Conservation (phyloP, 2,329 filamentous ascomycete species). For the Aaosphaeria pasadenensis region DNA sequence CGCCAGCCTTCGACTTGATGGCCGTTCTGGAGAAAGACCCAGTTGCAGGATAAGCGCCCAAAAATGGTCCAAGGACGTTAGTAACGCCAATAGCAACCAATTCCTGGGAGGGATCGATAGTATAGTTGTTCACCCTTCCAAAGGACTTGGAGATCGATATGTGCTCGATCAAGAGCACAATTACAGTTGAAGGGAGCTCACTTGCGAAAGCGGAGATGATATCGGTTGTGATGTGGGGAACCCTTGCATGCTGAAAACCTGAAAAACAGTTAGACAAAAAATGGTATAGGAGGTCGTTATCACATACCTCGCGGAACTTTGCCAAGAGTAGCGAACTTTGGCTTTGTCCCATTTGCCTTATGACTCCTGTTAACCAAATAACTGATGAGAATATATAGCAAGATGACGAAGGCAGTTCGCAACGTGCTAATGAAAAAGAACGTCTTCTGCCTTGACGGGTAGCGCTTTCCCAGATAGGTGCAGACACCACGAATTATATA, state of each 20-base stretch:
- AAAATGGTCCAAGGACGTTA: conserved; percentile 85
- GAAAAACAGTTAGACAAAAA: conserved; percentile 3
- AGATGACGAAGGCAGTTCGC: conserved; percentile 81
- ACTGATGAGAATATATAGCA: conserved; percentile 86
- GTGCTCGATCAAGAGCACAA: conserved; percentile 93
- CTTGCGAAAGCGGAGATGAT: conserved; percentile 67
- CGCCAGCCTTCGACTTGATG: conserved; percentile 95
- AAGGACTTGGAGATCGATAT: conserved; percentile 98
- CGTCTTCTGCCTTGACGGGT: conserved; percentile 65
- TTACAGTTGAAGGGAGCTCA: conserved; percentile 80
- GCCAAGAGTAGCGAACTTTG: conserved; percentile 71
- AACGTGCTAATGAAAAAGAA: conserved; percentile 88
- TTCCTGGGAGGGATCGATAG: conserved; percentile 92
- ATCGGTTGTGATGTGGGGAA: conserved; percentile 64
- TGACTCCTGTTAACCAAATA: conserved; percentile 72
- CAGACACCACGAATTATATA: conserved; percentile 67
- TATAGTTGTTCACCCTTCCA: conserved; percentile 92
- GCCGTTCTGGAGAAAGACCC: conserved; percentile 95
- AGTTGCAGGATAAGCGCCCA: conserved; percentile 88
- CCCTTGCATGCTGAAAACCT: conserved; percentile 71
- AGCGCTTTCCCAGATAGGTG: conserved; percentile 63
- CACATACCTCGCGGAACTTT: conserved; percentile 69
- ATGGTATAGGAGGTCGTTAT: background rate
- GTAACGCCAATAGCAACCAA: conserved; percentile 88
- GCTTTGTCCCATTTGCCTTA: conserved; percentile 42